Conservation (phyloP, 78 protist genomes). For the Dictyostelium discoideum region DNA sequence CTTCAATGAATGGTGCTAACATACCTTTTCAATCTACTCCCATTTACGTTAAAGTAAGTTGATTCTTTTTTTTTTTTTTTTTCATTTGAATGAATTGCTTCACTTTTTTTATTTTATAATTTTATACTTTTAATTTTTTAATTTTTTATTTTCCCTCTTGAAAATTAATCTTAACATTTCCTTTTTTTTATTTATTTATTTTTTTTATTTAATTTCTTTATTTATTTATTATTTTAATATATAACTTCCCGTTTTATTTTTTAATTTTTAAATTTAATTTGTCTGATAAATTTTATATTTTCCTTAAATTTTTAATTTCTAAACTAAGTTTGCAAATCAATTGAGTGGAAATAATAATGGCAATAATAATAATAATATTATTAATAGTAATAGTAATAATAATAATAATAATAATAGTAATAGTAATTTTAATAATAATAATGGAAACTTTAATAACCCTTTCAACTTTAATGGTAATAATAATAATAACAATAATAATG, state of each 20-base stretch:
- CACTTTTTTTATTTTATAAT: background rate
- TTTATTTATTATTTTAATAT: background rate
- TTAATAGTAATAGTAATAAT: background rate
- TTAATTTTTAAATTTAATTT: background rate
- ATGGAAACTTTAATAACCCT: background rate
- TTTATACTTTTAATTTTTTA: background rate
- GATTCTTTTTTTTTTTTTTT: background rate
- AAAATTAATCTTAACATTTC: background rate
- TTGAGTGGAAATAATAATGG: background rate
- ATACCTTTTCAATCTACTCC: slow-evolving; percentile 31
- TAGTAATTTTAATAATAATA: background rate
- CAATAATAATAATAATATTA: background rate
- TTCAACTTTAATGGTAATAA: background rate
- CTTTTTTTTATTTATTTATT: background rate
- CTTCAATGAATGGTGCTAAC: slow-evolving; percentile 49
- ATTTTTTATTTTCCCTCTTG: background rate
- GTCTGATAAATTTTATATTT: background rate
- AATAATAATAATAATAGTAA: background rate
- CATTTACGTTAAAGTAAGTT: slow-evolving; percentile 50
- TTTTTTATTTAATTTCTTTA: background rate
- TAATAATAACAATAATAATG: background rate
- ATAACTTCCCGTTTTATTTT: background rate
- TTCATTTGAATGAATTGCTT: background rate
- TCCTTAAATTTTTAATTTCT: background rate
- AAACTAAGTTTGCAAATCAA: background rate